phyloP scores from a whole-genome alignment of 768 basidiomycete genomes.

The Asterophora parasitica region DNA sequence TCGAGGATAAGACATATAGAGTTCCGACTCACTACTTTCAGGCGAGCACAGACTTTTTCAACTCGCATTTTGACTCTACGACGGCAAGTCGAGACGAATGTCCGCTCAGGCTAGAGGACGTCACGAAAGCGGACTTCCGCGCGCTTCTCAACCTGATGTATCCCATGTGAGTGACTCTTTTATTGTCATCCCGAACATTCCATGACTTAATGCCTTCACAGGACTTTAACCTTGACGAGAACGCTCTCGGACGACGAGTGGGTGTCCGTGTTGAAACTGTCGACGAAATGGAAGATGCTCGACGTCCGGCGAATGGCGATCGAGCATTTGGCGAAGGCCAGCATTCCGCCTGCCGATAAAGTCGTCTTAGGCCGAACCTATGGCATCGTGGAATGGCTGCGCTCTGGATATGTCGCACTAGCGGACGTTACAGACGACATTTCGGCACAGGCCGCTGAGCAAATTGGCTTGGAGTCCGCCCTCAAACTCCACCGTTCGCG shows the following conservation, averaged over 20 bases:
- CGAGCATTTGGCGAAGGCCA: slow-evolving; percentile 4
- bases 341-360: slow-evolving; percentile 3
- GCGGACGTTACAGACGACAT: not conserved
- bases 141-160: slow-evolving; percentile 12
- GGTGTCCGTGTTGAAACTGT: slow-evolving; percentile 12
- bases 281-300: slow-evolving; percentile 13
- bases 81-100: not conserved
- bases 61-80: not conserved
- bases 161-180: slow-evolving; percentile 3
- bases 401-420: slow-evolving; percentile 3
- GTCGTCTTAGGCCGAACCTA: slow-evolving; percentile 7
- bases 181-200: no score
- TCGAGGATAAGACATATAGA: slow-evolving; percentile 8
- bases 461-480: slow-evolving; percentile 1
- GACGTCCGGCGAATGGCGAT: slow-evolving; percentile 13
- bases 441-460: not conserved
- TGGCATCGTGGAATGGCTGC: slow-evolving; percentile 8
- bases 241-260: slow-evolving; percentile 10
- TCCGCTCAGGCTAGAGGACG: slow-evolving; percentile 1
- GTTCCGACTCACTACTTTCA: slow-evolving; percentile 7
- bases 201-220: not conserved
- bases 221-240: slow-evolving; percentile 1
- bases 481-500: slow-evolving; percentile 8
- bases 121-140: slow-evolving; percentile 9
- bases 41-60: slow-evolving; percentile 9